phyloP scores from a whole-genome alignment of 2,329 filamentous ascomycete species.

The Spiromastix sp. region DNA sequence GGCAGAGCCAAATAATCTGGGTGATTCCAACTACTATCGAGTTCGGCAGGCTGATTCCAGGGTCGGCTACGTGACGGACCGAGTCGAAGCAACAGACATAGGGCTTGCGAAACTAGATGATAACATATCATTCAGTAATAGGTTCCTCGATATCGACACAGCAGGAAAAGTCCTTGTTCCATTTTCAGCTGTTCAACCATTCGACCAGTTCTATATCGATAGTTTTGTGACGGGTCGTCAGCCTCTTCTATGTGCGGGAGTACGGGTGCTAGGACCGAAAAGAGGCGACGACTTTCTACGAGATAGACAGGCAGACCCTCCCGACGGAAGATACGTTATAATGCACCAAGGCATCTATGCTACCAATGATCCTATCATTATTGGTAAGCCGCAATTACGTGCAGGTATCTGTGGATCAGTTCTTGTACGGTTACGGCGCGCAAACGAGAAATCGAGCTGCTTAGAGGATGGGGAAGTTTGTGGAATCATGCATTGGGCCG shows the following conservation, averaged over 20 bases:
- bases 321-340: background rate
- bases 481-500: background rate
- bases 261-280: background rate
- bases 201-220: background rate
- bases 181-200: background rate
- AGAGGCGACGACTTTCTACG: background rate
- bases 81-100: background rate
- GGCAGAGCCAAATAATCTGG: background rate
- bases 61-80: background rate
- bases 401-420: background rate
- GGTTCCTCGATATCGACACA: background rate
- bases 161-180: background rate
- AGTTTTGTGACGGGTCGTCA: background rate
- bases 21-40: background rate
- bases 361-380: background rate
- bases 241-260: background rate
- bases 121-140: background rate
- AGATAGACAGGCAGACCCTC: conserved; percentile 1
- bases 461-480: background rate
- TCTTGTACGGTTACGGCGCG: background rate
- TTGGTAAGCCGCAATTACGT: background rate
- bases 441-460: background rate
- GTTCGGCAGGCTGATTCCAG: background rate
- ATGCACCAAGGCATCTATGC: background rate
- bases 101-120: background rate